phyloP scores from a whole-genome alignment of 129 eudicot genomes.

The Dittrichia graveolens region DNA sequence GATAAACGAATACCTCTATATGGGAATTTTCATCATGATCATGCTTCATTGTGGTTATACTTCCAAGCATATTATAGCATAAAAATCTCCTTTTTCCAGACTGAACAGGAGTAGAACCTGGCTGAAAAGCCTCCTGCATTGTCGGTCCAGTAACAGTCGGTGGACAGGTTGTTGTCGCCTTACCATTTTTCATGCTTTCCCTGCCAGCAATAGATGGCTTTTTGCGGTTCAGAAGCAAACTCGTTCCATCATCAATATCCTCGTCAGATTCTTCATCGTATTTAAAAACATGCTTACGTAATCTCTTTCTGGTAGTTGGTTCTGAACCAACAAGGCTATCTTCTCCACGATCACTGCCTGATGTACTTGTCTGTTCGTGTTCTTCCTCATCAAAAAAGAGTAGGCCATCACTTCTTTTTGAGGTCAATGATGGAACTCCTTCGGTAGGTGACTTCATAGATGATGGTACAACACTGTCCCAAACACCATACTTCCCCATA shows the following conservation, averaged over 20 bases:
- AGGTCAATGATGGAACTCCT: conserved; percentile 51
- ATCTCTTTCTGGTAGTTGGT: conserved; percentile 69
- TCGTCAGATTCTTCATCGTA: conserved; percentile 61
- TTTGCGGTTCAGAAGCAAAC: conserved; percentile 50
- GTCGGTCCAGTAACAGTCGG: conserved; percentile 30
- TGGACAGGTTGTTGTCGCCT: conserved; percentile 34
- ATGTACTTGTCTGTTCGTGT: conserved; percentile 58
- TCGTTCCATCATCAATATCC: conserved; percentile 44
- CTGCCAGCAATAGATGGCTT: conserved; percentile 47
- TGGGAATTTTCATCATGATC: conserved; percentile 95
- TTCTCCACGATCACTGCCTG: conserved; percentile 88
- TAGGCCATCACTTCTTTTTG: conserved; percentile 61
- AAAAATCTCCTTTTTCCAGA: conserved; percentile 83
- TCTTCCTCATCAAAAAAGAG: conserved; percentile 81
- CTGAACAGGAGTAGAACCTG: conserved; percentile 89
- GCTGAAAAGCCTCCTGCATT: conserved; percentile 93
- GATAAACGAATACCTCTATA: conserved; percentile 63
- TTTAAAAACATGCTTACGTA: conserved; percentile 46
- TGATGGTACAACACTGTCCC: conserved; percentile 90
- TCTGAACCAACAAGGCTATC: conserved; percentile 59
- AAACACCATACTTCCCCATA: conserved; percentile 91
- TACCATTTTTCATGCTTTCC: conserved; percentile 38
- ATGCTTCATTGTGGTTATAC: conserved; percentile 88
- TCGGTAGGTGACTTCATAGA: conserved; percentile 96
- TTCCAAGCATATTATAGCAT: conserved; percentile 96